Percentiles rank a stretch among this genome's conserved stretches.
Evolutionary conservation across 129 eudicot species (phyloP).

Genomic region (Artemisia annua): DNA sequence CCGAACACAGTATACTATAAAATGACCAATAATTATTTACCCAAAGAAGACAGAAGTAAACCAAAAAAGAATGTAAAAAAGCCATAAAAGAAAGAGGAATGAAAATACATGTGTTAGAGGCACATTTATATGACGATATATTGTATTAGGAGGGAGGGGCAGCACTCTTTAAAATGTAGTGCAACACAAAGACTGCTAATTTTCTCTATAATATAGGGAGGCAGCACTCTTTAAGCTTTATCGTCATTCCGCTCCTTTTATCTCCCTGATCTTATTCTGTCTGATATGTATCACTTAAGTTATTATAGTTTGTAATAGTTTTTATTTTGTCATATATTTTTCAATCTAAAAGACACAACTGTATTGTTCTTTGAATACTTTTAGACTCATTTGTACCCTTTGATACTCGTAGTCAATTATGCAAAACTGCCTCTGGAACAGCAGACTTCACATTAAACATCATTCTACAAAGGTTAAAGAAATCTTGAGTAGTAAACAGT

Average conservation of each 20-base stretch:
- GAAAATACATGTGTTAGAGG: neutral
- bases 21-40: slow-evolving; percentile 12
- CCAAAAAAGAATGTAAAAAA: slow-evolving; percentile 13
- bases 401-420: neutral
- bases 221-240: slow-evolving; percentile 13
- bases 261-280: too few species aligned
- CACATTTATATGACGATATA: slow-evolving; percentile 19
- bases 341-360: neutral
- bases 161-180: neutral
- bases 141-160: slow-evolving; percentile 7
- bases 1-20: neutral
- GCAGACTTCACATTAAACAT: too few species aligned
- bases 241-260: neutral
- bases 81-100: slow-evolving; percentile 22
- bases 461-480: too few species aligned
- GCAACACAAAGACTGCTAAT: slow-evolving; percentile 26
- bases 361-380: neutral
- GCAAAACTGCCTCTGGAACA: neutral
- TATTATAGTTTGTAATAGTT: too few species aligned
- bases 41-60: slow-evolving; percentile 23
- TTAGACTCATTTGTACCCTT: neutral
- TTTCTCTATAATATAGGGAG: neutral
- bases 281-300: too few species aligned
- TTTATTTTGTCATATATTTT: neutral
- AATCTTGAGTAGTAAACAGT: too few species aligned